These are phyloP conservation scores for Magnolia officinalis DNA, from an alignment of 164 flowering plant genomes.

Conservation along the genomic window DNA sequence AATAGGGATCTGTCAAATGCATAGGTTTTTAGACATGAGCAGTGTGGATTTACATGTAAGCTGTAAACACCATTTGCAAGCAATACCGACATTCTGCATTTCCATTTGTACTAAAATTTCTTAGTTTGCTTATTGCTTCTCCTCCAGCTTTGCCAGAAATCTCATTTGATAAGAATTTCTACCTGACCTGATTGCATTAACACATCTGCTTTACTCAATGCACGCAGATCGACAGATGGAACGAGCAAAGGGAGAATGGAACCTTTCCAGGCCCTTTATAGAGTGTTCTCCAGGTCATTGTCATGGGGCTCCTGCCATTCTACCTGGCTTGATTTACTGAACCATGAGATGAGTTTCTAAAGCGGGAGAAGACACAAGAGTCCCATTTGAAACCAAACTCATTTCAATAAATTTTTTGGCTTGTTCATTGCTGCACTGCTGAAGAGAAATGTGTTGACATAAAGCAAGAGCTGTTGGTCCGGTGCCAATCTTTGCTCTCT, in stretches of 20 bases:
- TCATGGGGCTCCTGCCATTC: background rate
- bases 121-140: background rate
- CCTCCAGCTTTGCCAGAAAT: background rate
- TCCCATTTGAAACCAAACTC: background rate
- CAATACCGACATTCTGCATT: no score
- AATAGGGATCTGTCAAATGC: no score
- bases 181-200: background rate
- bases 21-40: no score
- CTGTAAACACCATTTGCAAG: no score
- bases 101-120: no score
- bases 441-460: background rate
- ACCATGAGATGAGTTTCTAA: constrained; percentile 8
- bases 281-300: background rate
- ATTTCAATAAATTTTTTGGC: background rate
- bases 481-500: background rate
- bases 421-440: background rate
- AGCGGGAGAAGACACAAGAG: background rate
- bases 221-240: constrained; percentile 26
- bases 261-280: constrained; percentile 30
- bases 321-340: background rate
- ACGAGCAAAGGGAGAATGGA: constrained; percentile 30
- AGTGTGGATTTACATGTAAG: no score
- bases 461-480: constrained; percentile 6
- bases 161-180: background rate
- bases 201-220: background rate